Conservation (phyloP, 768 basidiomycete genomes). For the Lactarius evosmus region DNA sequence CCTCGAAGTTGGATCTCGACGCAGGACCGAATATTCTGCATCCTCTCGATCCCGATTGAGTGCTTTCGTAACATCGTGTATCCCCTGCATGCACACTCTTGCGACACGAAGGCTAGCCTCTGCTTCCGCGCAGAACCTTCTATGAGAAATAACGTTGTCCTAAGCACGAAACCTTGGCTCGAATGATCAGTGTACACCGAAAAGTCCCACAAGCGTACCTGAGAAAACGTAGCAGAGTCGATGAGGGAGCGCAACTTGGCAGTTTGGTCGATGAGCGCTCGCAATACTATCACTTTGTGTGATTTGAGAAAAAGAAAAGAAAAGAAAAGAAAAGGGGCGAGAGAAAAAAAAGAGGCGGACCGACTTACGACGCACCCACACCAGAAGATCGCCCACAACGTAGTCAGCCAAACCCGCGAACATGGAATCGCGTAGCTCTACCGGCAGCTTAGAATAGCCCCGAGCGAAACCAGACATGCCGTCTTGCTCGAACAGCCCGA, state of each 20-base stretch:
- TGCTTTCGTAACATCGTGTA: neutral
- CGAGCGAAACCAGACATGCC: constrained; percentile 7
- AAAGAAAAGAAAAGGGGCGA: neutral
- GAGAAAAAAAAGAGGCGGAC: neutral
- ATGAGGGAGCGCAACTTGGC: constrained; percentile 6
- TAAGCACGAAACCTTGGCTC: neutral
- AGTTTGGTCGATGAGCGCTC: constrained; percentile 1
- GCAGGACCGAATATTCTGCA: neutral
- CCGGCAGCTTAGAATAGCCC: neutral
- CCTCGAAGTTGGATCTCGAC: neutral
- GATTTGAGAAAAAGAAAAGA: neutral
- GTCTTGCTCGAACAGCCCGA: neutral
- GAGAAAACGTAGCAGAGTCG: constrained; percentile 9
- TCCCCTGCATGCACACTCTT: neutral
- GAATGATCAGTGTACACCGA: neutral
- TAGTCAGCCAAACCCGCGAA: constrained; percentile 7
- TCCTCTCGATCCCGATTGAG: neutral
- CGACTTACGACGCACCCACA: constrained; percentile 10
- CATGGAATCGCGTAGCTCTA: constrained; percentile 4
- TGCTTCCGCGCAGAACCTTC: neutral
- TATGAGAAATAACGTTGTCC: constrained; percentile 2
- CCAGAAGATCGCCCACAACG: neutral
- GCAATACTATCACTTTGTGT: neutral
- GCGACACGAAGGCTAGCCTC: neutral
- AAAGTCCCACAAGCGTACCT: neutral